Base-by-base conservation (phyloP, 805 yeast species). In the Suhomyces sp. region DNA sequence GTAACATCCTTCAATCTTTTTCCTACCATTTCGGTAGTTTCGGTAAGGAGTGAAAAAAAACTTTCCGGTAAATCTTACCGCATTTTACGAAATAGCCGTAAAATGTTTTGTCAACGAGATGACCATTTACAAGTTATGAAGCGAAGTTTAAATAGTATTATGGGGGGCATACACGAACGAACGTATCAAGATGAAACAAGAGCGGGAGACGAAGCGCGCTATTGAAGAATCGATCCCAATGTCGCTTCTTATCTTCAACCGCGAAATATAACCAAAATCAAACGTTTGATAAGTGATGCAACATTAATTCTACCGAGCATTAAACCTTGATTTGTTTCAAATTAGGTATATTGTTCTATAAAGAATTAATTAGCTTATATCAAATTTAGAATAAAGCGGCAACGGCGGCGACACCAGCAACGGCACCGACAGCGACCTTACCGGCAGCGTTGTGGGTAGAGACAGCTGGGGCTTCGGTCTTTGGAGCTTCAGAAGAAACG, bases 331-430 rank as follows among this genome's bases (percentile, higher is more conserved):
- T 24, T 25, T 6, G 7, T 25, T 13, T 15, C 21, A 35, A 19
- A 46, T 46, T 46, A 46, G 43, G 37, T 46, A 17, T 46, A 46
- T 46, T 46, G 46, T 43, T 47, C 50, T 47, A 47, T 47, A 47
- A 39, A 47, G 45, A 41, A 47, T 47, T 17, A 17, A 47, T 47
- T 15, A 40, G 29, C 13, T 33, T 31, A 37, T 27, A 47, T 40
- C 50, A 46, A 51, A 56, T 66, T 72, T 75, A 76, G 63, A 77
- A 69, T 59, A 77, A 66, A 71, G 77, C 77, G 59, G 77, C 80
- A 61, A 69, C 70, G 56, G 81, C 82, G 54, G 79, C 79, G 55
- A 73, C 71, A 72, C 78, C 81, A 60, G 82, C 82, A 57, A 73
- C 69, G 66, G 79, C 83, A 72, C 74, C 76, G 55, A 66, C 74